A percentile compares a stretch with the other conserved stretches of the same genome.
phyloP scores from a whole-genome alignment of 2,329 filamentous ascomycete genomes.

The Zymoseptoria passerinii region DNA sequence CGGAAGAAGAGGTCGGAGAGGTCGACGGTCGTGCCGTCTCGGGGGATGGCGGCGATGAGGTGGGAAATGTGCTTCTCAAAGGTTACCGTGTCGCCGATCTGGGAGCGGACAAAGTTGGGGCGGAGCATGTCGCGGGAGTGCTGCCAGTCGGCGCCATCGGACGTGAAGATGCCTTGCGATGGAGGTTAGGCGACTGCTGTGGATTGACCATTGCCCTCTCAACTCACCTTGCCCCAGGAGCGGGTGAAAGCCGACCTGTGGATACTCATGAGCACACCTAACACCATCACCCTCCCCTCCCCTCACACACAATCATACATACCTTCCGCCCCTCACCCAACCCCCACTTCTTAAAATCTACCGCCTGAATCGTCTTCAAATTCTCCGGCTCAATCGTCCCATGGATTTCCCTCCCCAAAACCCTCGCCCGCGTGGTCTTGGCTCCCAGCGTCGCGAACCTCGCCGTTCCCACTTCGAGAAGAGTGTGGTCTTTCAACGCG shows the following conservation, averaged over 20 bases:
- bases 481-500: constrained; percentile 30
- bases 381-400: constrained; percentile 42
- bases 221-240: constrained; percentile 36
- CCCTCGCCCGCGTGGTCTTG: constrained; percentile 34
- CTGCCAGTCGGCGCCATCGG: constrained; percentile 34
- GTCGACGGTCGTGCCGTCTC: constrained; percentile 45
- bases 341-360: constrained; percentile 41
- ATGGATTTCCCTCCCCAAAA: constrained; percentile 29
- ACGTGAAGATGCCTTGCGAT: constrained; percentile 34
- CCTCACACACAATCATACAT: too few species aligned
- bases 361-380: constrained; percentile 38
- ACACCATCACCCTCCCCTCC: too few species aligned
- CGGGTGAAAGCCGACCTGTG: constrained; percentile 30
- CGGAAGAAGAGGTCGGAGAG: constrained; percentile 56
- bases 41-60: constrained; percentile 52
- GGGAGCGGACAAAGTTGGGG: constrained; percentile 46
- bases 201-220: background rate
- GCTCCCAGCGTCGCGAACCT: constrained; percentile 28
- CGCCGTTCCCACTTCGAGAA: constrained; percentile 30
- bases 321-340: constrained; percentile 28
- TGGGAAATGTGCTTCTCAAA: constrained; percentile 54
- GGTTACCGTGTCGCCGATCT: constrained; percentile 46
- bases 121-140: constrained; percentile 41
- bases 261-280: background rate
- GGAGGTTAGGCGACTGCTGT: background rate